These are phyloP conservation scores for Russula vinacea DNA, from an alignment of 768 basidiomycete species.

Conservation along the genomic window DNA sequence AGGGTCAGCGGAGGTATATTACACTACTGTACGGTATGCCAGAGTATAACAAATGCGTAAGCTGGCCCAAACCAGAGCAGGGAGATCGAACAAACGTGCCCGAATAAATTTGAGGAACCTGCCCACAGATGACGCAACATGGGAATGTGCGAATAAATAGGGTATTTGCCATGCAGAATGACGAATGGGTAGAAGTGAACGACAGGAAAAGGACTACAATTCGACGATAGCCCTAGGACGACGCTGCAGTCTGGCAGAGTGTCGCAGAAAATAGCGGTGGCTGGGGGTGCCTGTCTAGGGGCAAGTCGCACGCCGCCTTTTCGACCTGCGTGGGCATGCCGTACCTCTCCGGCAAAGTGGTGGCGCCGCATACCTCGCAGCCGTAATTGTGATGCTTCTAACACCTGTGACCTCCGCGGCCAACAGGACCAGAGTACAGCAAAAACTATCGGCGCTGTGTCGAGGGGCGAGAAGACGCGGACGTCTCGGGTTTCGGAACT, in stretches of 20 bases:
- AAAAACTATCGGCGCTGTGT: constrained; percentile 25
- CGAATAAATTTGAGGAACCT: constrained; percentile 5
- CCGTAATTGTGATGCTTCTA: constrained; percentile 5
- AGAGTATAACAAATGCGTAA: constrained; percentile 20
- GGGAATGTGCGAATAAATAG: constrained; percentile 23
- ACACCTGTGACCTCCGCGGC: constrained; percentile 4
- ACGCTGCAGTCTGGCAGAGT: neutral
- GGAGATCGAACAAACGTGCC: constrained; percentile 16
- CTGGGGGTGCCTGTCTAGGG: neutral
- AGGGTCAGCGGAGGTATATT: constrained; percentile 25
- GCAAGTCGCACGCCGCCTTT: constrained; percentile 10
- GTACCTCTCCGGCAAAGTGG: constrained; percentile 10
- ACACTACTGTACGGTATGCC: constrained; percentile 30
- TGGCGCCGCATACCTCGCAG: neutral
- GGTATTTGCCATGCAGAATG: constrained; percentile 20
- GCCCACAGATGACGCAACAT: constrained; percentile 19
- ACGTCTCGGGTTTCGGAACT: constrained; percentile 59
- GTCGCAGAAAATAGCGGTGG: constrained; percentile 13
- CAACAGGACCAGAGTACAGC: constrained; percentile 2
- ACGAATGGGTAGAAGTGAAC: neutral
- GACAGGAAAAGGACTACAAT: constrained; percentile 15
- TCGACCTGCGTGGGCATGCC: constrained; percentile 13
- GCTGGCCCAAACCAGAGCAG: neutral
- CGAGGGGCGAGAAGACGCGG: constrained; percentile 13
- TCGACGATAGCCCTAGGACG: constrained; percentile 5